Conservation (phyloP, 139 green algal genomes). For the Spirogloea muscicola region DNA sequence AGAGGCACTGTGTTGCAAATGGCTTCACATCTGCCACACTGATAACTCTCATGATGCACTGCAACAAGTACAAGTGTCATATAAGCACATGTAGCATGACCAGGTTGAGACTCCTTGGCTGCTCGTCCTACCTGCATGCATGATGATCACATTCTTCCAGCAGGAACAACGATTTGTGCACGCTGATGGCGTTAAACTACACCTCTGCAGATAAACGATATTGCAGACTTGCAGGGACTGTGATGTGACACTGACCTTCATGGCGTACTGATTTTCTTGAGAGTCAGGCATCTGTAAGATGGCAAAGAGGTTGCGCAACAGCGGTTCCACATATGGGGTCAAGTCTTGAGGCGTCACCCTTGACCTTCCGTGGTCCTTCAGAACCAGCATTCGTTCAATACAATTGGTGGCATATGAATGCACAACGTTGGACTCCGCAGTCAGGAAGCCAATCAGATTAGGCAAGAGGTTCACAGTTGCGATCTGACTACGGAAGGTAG, state of each 20-base stretch:
- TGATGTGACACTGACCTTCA: slow-evolving; percentile 81
- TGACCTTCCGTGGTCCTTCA: slow-evolving; percentile 42
- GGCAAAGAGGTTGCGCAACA: slow-evolving; percentile 82
- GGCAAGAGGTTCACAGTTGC: slow-evolving; percentile 74
- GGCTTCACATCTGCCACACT: not conserved
- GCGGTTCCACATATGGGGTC: slow-evolving; percentile 53
- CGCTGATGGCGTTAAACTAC: no score
- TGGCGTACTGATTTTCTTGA: slow-evolving; percentile 93
- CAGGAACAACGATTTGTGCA: no score
- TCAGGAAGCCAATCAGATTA: slow-evolving; percentile 62
- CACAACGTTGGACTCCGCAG: slow-evolving; percentile 78
- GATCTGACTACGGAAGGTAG: slow-evolving; percentile 74
- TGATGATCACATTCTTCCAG: no score
- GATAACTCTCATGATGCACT: slow-evolving; percentile 45
- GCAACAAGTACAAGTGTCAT: slow-evolving; percentile 87
- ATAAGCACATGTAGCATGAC: no score
- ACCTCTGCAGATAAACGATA: no score
- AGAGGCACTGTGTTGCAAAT: slow-evolving; percentile 59
- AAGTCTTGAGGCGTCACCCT: slow-evolving; percentile 69
- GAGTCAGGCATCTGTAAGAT: slow-evolving; percentile 77
- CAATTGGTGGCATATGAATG: slow-evolving; percentile 92
- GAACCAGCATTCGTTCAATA: slow-evolving; percentile 80
- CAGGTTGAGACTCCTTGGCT: no score
- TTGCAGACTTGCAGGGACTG: no score
- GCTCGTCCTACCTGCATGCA: no score